These are phyloP conservation scores for Solanum tarijense DNA, from an alignment of 257 asterid species.

Conservation along the genomic window DNA sequence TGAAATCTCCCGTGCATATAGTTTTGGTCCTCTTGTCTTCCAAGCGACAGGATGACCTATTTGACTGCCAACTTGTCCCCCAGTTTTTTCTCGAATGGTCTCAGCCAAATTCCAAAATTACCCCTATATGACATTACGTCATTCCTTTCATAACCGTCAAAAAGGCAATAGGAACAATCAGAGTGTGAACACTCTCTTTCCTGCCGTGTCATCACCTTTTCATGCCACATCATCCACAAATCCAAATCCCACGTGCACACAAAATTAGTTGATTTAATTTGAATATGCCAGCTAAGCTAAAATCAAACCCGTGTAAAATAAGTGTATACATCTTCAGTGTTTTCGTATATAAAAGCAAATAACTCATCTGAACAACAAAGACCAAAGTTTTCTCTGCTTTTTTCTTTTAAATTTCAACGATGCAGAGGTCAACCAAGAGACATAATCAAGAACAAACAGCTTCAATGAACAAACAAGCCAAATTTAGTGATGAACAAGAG, in stretches of 20 bases:
- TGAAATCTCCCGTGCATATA: too few relatives aligned
- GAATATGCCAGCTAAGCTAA: neutral
- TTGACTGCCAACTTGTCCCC: neutral
- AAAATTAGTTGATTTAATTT: neutral
- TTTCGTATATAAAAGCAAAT: neutral
- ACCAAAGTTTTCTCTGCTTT: neutral
- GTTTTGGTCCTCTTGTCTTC: neutral
- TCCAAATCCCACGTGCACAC: neutral
- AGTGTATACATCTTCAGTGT: neutral
- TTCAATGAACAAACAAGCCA: neutral
- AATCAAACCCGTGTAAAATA: neutral
- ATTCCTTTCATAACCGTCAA: neutral
- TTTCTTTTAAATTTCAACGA: neutral
- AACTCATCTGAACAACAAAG: neutral
- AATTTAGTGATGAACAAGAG: slow-evolving; percentile 42
- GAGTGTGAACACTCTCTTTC: neutral
- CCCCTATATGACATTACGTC: neutral
- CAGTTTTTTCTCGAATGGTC: neutral
- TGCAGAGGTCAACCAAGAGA: slow-evolving; percentile 49
- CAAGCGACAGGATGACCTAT: neutral
- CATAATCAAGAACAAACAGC: slow-evolving; percentile 9
- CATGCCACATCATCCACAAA: neutral
- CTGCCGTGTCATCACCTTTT: neutral
- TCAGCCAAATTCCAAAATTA: neutral
- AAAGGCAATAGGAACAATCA: neutral